Base-by-base conservation (phyloP, 2,329 filamentous ascomycete species). In the Pyricularia pennisetigena region DNA sequence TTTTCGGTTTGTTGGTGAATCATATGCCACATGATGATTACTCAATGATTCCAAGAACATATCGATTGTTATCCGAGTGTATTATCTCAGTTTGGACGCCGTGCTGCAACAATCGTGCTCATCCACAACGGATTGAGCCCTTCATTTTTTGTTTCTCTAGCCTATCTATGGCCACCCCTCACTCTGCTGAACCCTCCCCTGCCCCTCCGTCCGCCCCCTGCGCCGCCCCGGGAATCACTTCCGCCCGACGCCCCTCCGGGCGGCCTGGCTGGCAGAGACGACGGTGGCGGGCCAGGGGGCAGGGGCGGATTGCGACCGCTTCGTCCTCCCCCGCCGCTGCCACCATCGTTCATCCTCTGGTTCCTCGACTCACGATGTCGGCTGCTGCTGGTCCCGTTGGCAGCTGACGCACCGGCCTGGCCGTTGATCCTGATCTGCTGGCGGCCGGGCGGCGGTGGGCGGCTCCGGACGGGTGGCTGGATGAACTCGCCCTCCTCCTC, bases 401-500 rank as follows among this genome's bases (percentile, higher is more conserved):
- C 29, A 10, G 23, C 14, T 6, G 26, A 12, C n/a, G 64, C 23
- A 24, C 24, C 28, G n/a, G 65, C 24, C 26, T 24, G 26, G 20
- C 32, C 29, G 65, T 57, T 57, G 26, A 66, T 57, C 35, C 23
- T 66, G 65, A 66, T 66, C 23, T 57, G 32, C 35, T 49, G 32
- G 24, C 54, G 32, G 2, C 20, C n/a, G 23, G 26, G 65, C 24
- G 26, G 63, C n/a, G 10, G n/a, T 10, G 6, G 29, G 24, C 41
- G 30, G 26, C 26, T 35, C 6, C 64, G 49, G 49, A 67, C 49
- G 24, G 49, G 26, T 2, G 65, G 65, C 26, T 59, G 23, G 28
- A 67, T 67, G 54, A 67, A 67, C 28, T 49, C 65, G 35, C 41
- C 65, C 20, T 54, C 65, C 35, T 67, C 65, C 20, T 67, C 65